Evolutionary conservation across 106 monocot species (phyloP), one percentile per base, ranked within the genome.

Genomic region (Dendrobium huoshanense): DNA sequence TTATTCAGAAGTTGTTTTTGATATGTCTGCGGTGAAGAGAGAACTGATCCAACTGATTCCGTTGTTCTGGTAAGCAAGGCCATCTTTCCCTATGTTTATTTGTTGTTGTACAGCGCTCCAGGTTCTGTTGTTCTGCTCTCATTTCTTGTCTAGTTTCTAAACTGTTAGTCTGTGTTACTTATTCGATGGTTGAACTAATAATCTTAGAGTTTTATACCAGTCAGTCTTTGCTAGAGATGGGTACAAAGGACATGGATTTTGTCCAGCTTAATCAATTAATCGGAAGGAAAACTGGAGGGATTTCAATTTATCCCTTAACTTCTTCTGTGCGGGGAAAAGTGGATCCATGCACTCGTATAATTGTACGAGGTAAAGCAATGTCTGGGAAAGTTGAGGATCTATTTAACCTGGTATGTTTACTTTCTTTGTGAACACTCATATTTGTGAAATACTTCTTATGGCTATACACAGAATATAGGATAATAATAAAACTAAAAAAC

Each of bases 171-270:
- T 43, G 24, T 83, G 18, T 49, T 48, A 2, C 49, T 67, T 77
- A 74, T 51, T 67, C 68, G 41, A 47, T 79, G 13, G 7, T 73
- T 67, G 16, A 42, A 29, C 54, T 84, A 54, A 81, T 65, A 9
- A 40, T 16, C 41, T 70, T 41, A 78, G 65, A 74, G 79, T 82
- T 75, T 72, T 49, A 27, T 87, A 5, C 51, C 94, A 99, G 98
- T 84, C 98, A 99, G 73, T 99, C 98, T 74, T 87, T 99, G 88
- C 87, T 99, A 75, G 98, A 99, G 82, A 99, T 99, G 98, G 98
- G 98, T 41, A 99, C 95, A 78, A 99, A 95, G 81, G 91, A 95
- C 75, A 85, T 99, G 92, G 90, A 95, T 83, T 99, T 99, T 86
- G 89, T 99, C 47, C 91, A 99, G 70, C 90, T 99, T 33, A 99